Conservation (phyloP, 2,329 filamentous ascomycete species). For the Fusarium goolgardi region DNA sequence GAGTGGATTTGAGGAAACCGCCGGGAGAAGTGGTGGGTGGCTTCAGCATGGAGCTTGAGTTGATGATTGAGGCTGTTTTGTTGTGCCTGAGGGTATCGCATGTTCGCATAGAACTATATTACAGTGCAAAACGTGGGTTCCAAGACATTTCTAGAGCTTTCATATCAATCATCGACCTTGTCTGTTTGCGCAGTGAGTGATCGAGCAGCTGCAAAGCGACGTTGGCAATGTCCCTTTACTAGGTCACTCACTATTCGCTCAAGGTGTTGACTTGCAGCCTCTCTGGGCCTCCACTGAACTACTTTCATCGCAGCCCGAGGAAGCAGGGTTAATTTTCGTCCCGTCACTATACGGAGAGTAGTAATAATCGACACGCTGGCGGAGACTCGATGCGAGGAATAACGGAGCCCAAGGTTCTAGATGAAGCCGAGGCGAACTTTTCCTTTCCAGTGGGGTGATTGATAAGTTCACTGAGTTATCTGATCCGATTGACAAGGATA, state of each 20-base stretch:
- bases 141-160: slow-evolving; percentile 4
- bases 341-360: slow-evolving; percentile 16
- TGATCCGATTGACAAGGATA: slow-evolving; percentile 39
- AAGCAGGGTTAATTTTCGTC: slow-evolving; percentile 14
- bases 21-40: slow-evolving; percentile 1
- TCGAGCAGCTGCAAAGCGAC: neutral
- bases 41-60: slow-evolving; percentile 7
- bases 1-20: slow-evolving; percentile 4
- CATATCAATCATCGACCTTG: slow-evolving; percentile 5
- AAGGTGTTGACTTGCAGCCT: slow-evolving; percentile 22
- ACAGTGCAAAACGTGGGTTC: neutral
- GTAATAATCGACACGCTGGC: slow-evolving; percentile 32
- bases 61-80: slow-evolving; percentile 7
- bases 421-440: slow-evolving; percentile 15
- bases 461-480: slow-evolving; percentile 37
- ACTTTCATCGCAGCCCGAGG: slow-evolving; percentile 7
- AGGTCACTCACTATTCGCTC: neutral
- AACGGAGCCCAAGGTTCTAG: neutral
- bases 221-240: neutral
- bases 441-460: slow-evolving; percentile 39
- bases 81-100: neutral
- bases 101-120: neutral
- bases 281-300: slow-evolving; percentile 4
- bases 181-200: slow-evolving; percentile 5
- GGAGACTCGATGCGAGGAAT: slow-evolving; percentile 14